Base-by-base conservation (phyloP, 345 rosid species). In the Iberis pinnata region DNA sequence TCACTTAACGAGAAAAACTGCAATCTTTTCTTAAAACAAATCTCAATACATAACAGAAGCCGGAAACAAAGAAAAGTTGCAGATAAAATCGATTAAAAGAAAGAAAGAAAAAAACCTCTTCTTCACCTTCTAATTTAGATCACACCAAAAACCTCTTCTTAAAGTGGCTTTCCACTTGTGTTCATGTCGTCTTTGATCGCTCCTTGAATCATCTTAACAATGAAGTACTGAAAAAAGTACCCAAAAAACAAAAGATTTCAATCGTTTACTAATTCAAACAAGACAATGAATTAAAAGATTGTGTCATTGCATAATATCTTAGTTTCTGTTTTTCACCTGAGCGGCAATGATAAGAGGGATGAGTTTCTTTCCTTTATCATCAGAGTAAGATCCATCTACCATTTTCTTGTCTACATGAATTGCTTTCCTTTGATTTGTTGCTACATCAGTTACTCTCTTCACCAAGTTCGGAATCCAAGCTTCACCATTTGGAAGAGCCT, bases 401-500 rank as follows among this genome's bases (percentile, higher is more conserved):
- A 86, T 70, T 75, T 75, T 86, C 75, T 77, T 71, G 73, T 79
- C 83, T 52, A 86, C 78, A 29, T 69, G 46, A 54, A 80, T 71
- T 6, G 82, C 70, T 73, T 73, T 72, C 58, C 65, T 71, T 47
- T 65, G 76, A 51, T 76, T 82, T 44, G 89, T 82, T 17, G 95
- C 85, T 37, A 74, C 74, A 53, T 60, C 74, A 18, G 81, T 72
- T 38, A 86, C 77, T 31, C 74, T 75, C 76, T 78, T 76, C 18
- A 86, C 80, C 74, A 86, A 45, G 58, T 48, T 70, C 0, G 88
- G 88, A 49, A 86, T 77, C 90, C 89, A 82, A 11, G 83, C 77
- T 46, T 73, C 76, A 40, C 88, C 88, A 61, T 68, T 82, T 12
- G 85, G 83, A 39, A 86, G 85, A 69, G 74, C 67, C 95, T 86